Evolutionary conservation across 495 filamentous ascomycete species (phyloP), one percentile per base, ranked within the genome.

Genomic region (Trichoderma erinaceum): DNA sequence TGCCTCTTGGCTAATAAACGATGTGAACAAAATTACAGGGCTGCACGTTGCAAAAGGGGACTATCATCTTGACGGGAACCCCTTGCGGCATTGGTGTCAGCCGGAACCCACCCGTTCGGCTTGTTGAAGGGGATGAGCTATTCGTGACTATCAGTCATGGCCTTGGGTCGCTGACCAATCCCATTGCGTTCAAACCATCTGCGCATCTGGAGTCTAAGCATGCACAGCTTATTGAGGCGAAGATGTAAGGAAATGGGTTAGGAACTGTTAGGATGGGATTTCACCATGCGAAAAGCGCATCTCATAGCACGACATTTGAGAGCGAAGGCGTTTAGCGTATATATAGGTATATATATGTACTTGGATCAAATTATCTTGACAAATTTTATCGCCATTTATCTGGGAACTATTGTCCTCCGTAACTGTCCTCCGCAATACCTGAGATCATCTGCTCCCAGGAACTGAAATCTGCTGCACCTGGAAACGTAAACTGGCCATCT

Each of bases 391-490:
- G 35, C 35, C 7, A 38, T 38, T 10, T 38, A 38, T 7, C 7
- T 10, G 7, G 8, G 35, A 38, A 15, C 18, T 18, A 48, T 13
- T 48, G 56, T 13, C 56, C 56, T 3, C 27, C 29, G 15, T 61
- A 61, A 25, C 13, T 61, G 29, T 61, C 56, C 13, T 61, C 56
- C n/a, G 56, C 56, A 61, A 61, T 61, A 32, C 29, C 56, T 29
- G 56, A 16, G 2, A 61, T 61, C 56, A 61, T 61, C 56, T 61
- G 56, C 27, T 61, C 56, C 56, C 56, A 61, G 16, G 56, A 29
- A 32, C 56, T 61, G 27, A 61, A 61, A 23, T 61, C 56, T 18
- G 56, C 56, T 18, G 56, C 56, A 29, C 56, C 56, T 4, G 56
- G 56, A 61, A 61, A 61, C 56, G 56, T 29, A 13, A 61, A 61